Evolutionary conservation across 306 rosid species (phyloP), one percentile per base, ranked within the genome.

Genomic region (Neltuma alba): DNA sequence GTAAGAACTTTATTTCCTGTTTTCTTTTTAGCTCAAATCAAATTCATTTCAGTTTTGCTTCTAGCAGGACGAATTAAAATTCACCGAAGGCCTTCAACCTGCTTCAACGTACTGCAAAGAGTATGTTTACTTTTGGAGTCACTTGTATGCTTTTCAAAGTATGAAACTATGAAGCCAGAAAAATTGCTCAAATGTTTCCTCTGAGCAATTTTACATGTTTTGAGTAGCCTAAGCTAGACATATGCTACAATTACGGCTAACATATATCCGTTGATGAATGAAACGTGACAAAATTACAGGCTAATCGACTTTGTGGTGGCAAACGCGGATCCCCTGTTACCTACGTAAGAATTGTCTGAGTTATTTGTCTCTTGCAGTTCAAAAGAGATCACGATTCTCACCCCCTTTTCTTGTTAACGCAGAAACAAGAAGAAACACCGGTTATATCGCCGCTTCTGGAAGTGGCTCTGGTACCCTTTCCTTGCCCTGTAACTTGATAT

Each of bases 31-130:
- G 40, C 28, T 65, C 44, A 3, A 70, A 58, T 33, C 18, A 70
- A n/a, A 44, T 86, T 37, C 58, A 71, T 74, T 41, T 47, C 63
- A 68, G 31, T 34, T 79, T 84, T 74, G 30, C 31, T 80, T 72
- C 77, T 80, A 41, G 44, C 94, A 95, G 99, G 97, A 89, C 74
- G 98, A 95, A 72, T 77, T 95, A 36, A 93, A 90, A 82, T 90
- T 92, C 52, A 81, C 83, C 30, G 87, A 89, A 80, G 88, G 87
- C 60, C 88, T 92, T 84, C 97, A 85, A 82, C 91, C 94, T 73
- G 89, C 97, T 77, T 91, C 97, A 34, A 83, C 76, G 82, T 89
- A 92, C 94, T 93, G 97, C 94, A 93, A 93, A 90, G 97, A 95
- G 99, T 95, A 90, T 72, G 94, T 85, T 73, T n/a, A 70, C 31